Conservation (phyloP, 106 monocot species). For the Gastrodia elata region DNA sequence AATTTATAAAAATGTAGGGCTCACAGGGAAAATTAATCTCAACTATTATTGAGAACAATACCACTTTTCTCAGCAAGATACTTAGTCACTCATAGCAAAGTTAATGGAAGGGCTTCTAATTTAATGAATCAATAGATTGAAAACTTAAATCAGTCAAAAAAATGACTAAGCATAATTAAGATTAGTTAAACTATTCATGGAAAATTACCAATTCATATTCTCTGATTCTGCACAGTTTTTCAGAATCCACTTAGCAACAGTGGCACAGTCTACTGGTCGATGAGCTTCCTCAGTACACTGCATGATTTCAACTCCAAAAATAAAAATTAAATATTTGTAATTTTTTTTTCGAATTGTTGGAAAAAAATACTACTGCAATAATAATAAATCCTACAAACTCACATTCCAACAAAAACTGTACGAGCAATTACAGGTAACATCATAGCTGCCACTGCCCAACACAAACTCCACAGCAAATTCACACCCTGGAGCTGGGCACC, state of each 20-base stretch:
- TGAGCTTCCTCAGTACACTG: conserved; percentile 94
- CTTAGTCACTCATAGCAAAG: background rate
- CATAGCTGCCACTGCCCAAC: conserved; percentile 56
- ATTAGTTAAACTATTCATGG: background rate
- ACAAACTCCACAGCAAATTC: conserved; percentile 72
- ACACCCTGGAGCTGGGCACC: conserved; percentile 89
- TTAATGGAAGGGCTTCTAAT: background rate
- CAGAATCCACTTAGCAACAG: conserved; percentile 67
- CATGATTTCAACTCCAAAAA: conserved; percentile 9
- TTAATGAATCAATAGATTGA: background rate
- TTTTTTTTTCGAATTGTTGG: background rate
- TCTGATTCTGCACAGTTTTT: conserved; percentile 90
- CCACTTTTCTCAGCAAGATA: background rate
- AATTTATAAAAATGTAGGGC: background rate
- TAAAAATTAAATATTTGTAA: too few species aligned
- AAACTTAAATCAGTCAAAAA: background rate
- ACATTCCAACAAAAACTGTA: conserved; percentile 89
- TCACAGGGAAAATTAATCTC: background rate
- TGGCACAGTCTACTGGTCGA: conserved; percentile 75
- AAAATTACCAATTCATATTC: conserved; percentile 74
- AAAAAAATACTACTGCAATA: background rate
- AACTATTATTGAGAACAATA: background rate
- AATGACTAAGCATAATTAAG: background rate
- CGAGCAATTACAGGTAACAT: conserved; percentile 64
- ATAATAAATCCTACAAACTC: conserved; percentile 18